Conservation (phyloP, 805 yeast species). For the Tetrapisispora iriomotensis region DNA sequence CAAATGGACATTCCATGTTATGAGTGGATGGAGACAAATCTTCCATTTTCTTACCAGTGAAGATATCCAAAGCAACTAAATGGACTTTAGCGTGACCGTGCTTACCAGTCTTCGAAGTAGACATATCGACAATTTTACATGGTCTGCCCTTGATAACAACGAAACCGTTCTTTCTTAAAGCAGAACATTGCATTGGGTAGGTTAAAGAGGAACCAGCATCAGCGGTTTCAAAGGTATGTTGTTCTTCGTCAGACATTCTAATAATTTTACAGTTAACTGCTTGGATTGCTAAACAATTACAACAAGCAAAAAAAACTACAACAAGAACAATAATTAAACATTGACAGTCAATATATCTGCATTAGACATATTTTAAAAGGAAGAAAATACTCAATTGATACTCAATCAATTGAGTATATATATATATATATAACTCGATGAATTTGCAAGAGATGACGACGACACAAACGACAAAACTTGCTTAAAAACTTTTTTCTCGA, state of each 20-base stretch:
- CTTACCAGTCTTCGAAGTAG: slow-evolving; percentile 99
- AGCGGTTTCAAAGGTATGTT: slow-evolving; percentile 94
- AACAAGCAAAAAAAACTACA: too few species aligned
- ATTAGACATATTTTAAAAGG: too few species aligned
- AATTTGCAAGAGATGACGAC: too few species aligned
- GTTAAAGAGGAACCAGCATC: slow-evolving; percentile 97
- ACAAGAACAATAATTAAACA: too few species aligned
- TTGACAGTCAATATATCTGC: too few species aligned
- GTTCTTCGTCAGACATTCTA: slow-evolving; percentile 34
- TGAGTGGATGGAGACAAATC: slow-evolving; percentile 99
- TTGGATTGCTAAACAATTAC: too few species aligned
- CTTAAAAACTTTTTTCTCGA: too few species aligned
- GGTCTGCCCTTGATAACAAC: slow-evolving; percentile 97
- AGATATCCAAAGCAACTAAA: slow-evolving; percentile 94
- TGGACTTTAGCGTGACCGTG: slow-evolving; percentile 99
- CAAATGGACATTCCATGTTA: slow-evolving; percentile 99
- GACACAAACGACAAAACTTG: too few species aligned
- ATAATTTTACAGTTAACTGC: too few species aligned
- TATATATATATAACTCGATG: too few species aligned
- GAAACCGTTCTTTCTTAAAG: slow-evolving; percentile 98
- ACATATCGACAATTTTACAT: slow-evolving; percentile 98
- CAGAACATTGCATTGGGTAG: slow-evolving; percentile 99
- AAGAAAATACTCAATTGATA: too few species aligned
- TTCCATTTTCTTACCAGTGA: slow-evolving; percentile 97
- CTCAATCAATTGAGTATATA: too few species aligned